Base-by-base conservation (phyloP, 345 rosid species). In the Eucalyptus polyanthemos region DNA sequence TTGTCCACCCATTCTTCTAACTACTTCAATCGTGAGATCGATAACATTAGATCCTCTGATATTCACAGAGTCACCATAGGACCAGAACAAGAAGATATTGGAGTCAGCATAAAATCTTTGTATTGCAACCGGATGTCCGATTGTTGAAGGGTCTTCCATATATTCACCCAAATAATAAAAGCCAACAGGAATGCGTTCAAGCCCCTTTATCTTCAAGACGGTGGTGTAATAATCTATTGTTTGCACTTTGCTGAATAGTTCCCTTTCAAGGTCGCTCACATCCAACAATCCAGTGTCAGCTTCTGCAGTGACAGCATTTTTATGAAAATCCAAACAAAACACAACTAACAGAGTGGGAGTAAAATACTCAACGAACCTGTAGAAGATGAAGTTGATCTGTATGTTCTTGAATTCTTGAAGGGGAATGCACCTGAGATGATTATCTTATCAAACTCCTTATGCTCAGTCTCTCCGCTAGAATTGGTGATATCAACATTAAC, bases 151-250 rank as follows among this genome's bases (percentile, higher is more conserved):
- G 89, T 95, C 95, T 8, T 94, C 94, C 94, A 95, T 94, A 88
- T 93, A 93, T 90, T 94, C 95, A n/a, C 92, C 93, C 15, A 95
- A 94, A 91, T 94, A 94, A 54, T 94, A 95, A 85, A 95, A 95
- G 50, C 97, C 96, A 11, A 92, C 87, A 58, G 95, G 96, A 88
- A 94, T 90, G 47, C 92, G 92, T 91, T 94, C 94, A 9, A 95
- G 91, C 67, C 97, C 95, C 91, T 91, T 92, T 54, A 94, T 94
- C 90, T 94, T 94, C 88, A 94, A 40, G 60, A 91, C 95, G 14
- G 96, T 95, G 37, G 97, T 94, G 91, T 94, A 94, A 90, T 95
- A 95, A 90, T 95, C 96, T 44, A 94, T 93, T 45, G 95, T 94
- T 87, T 91, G 89, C 53, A 95, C 97, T 94, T 93, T 95, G 50